Conservation (phyloP, 495 filamentous ascomycete species). For the Staphylotrichum longicolle region DNA sequence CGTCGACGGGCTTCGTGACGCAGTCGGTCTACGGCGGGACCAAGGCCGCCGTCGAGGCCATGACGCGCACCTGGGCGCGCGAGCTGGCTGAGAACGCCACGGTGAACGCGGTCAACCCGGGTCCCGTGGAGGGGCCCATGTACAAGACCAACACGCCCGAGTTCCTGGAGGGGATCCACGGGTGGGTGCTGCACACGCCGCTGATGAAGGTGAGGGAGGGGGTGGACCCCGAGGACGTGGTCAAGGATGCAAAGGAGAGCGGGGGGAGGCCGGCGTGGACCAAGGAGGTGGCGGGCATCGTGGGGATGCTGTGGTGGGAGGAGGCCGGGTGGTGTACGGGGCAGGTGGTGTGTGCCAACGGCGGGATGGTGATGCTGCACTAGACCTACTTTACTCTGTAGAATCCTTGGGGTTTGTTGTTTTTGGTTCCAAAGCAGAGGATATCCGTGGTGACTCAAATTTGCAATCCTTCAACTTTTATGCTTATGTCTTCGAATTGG, state of each 20-base stretch:
- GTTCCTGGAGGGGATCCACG: constrained; percentile 43
- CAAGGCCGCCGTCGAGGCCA: constrained; percentile 86
- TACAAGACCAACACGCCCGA: constrained; percentile 41
- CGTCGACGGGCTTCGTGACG: constrained; percentile 63
- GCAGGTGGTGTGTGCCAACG: constrained; percentile 83
- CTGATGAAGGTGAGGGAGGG: constrained; percentile 52
- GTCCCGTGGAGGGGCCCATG: constrained; percentile 80
- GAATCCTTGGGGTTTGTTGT: too few species aligned
- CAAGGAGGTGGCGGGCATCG: constrained; percentile 76
- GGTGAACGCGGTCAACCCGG: constrained; percentile 86
- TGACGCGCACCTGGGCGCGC: constrained; percentile 85
- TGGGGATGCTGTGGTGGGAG: constrained; percentile 74
- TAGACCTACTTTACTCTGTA: constrained; percentile 24
- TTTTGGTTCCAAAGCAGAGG: too few species aligned
- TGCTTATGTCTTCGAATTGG: too few species aligned
- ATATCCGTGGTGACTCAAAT: too few species aligned
- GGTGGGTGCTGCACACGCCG: constrained; percentile 68
- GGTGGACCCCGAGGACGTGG: constrained; percentile 60
- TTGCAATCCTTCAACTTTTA: too few species aligned
- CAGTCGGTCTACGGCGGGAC: constrained; percentile 84
- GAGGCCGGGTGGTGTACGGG: constrained; percentile 82
- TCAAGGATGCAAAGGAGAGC: constrained; percentile 51
- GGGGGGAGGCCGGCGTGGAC: constrained; percentile 73
- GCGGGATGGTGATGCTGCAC: constrained; percentile 65
- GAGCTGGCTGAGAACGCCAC: constrained; percentile 76